Percentiles rank a stretch among this genome's conserved stretches.
Evolutionary conservation across 208 protist genomes (phyloP).

Genomic region (Jaenimonas drosophilae): DNA sequence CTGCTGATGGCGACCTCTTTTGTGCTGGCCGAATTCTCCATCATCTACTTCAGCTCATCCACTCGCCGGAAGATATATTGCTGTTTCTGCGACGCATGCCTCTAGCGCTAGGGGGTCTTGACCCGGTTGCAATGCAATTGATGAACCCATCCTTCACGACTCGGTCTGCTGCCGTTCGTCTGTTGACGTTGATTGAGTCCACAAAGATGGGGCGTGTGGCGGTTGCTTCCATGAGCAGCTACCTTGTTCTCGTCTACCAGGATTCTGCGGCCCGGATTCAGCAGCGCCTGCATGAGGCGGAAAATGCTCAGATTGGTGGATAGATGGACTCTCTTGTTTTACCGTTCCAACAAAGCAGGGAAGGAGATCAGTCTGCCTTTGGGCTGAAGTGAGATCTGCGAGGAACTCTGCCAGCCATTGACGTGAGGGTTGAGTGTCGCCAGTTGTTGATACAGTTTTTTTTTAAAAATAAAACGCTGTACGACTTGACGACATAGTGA

Average conservation of each 20-base stretch:
- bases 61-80: conserved; percentile 24
- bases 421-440: no score
- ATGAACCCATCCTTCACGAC: conserved; percentile 28
- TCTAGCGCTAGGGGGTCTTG: conserved; percentile 43
- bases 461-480: no score
- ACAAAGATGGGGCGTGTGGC: conserved; percentile 37
- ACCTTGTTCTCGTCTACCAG: conserved; percentile 54
- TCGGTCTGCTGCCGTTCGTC: conserved; percentile 16
- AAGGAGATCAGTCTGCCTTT: no score
- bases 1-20: conserved; percentile 13
- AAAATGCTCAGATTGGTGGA: no score
- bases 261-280: conserved; percentile 6
- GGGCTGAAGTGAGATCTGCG: no score
- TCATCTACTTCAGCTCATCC: conserved; percentile 22
- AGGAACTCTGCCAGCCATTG: no score
- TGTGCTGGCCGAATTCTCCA: conserved; percentile 30
- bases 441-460: no score
- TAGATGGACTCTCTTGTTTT: no score
- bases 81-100: conserved; percentile 62
- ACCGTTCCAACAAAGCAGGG: no score
- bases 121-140: conserved; percentile 53
- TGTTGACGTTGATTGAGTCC: conserved; percentile 36
- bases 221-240: conserved; percentile 58
- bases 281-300: no score
- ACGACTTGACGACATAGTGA: no score